These are phyloP conservation scores for Pyrenopolyporus hunteri DNA, from an alignment of 495 filamentous ascomycete species.

Conservation along the genomic window DNA sequence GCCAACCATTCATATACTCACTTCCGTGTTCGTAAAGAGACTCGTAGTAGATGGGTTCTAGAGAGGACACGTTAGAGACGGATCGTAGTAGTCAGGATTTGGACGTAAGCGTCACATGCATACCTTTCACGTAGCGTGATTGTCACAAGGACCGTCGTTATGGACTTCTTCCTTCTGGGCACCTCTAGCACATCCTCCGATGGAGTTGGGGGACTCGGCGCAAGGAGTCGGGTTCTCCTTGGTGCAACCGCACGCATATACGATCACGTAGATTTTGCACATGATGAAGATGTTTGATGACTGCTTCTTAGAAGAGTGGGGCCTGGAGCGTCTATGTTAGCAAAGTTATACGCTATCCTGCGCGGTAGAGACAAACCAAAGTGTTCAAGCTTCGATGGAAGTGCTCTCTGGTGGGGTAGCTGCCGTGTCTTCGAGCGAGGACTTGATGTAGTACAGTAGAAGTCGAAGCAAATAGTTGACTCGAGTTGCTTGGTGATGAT, in stretches of 20 bases:
- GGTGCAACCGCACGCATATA: constrained; percentile 25
- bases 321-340: constrained; percentile 12
- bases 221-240: not conserved
- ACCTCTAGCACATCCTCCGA: constrained; percentile 17
- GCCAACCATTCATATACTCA: constrained; percentile 2
- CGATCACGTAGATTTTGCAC: constrained; percentile 27
- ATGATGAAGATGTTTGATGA: constrained; percentile 9
- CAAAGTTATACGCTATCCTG: not conserved
- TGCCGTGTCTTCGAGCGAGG: not conserved
- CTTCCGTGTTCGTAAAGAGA: constrained; percentile 1
- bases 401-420: not conserved
- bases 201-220: constrained; percentile 27
- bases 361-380: constrained; percentile 3
- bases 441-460: not conserved
- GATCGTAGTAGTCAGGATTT: not conserved
- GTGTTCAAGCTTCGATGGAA: not conserved
- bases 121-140: constrained; percentile 16
- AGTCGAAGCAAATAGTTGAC: constrained; percentile 5
- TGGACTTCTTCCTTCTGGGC: not conserved
- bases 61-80: constrained; percentile 10
- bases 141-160: constrained; percentile 21
- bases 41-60: constrained; percentile 1
- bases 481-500: constrained; percentile 1
- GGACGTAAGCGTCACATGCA: not conserved
- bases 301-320: not conserved